Base-by-base conservation (phyloP, 257 asterid genomes). In the Ehretia macrophylla region DNA sequence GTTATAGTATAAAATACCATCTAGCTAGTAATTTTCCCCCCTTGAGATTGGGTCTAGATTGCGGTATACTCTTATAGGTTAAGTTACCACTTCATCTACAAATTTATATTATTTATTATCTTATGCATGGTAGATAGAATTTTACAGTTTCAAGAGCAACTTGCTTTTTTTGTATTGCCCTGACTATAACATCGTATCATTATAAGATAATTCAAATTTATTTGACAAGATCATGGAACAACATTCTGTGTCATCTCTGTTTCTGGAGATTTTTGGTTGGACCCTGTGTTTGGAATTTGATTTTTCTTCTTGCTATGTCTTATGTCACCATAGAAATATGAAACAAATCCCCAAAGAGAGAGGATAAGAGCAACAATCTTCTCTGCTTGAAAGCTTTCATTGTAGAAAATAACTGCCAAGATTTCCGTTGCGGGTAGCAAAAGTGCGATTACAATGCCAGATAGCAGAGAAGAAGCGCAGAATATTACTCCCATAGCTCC, bases 341-440 rank as follows among this genome's bases (percentile, higher is more conserved):
- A 75, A 47, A 66, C 68, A 17, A 75, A 70, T 32, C 79, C 80
- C 76, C 80, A 75, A 9, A 75, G 58, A 9, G 80, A 70, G 9
- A 75, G 71, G 8, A 58, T 54, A 8, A 75, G 66, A 1, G 80
- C 55, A 5, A 72, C 59, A 0, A 74, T 68, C 48, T 69, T 69
- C 17, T 57, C 70, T 3, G 69, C 54, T 21, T 55, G 59, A 21
- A 68, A 73, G 0, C 58, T 73, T 61, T 73, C 74, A 0, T 45
- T 45, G 51, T 42, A 73, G 51, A 58, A 17, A 14, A 63, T 12
- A 8, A 63, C 71, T 11, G 71, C 71, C 35, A 73, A 48, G 32
- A 63, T 13, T 40, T 63, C 72, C 0, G 72, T 66, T 5, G 60
- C 40, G 0, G 77, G 72, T 4, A 73, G 68, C 51, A 59, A 48